A percentile compares a stretch with the other conserved stretches of the same genome.
Evolutionary conservation across 2,329 filamentous ascomycete genomes (phyloP).

Genomic region (Beauveria brongniartii): DNA sequence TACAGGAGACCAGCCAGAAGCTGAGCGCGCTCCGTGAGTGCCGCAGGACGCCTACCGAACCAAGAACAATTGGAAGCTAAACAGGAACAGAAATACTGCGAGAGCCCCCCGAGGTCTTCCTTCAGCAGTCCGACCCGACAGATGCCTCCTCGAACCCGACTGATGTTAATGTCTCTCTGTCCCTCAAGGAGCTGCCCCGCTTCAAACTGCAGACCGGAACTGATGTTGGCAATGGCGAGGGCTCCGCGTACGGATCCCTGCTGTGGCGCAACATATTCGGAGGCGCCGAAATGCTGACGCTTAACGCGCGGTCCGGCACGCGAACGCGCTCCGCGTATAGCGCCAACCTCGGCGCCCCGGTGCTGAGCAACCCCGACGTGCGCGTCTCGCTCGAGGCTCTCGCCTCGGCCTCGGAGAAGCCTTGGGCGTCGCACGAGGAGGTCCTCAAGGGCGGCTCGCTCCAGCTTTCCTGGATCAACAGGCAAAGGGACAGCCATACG

Average conservation of each 20-base stretch:
- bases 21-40: slow-evolving; percentile 71
- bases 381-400: slow-evolving; percentile 72
- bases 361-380: slow-evolving; percentile 77
- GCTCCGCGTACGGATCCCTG: slow-evolving; percentile 82
- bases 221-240: slow-evolving; percentile 87
- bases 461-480: slow-evolving; percentile 66
- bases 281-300: slow-evolving; percentile 79
- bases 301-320: slow-evolving; percentile 84
- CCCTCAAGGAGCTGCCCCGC: slow-evolving; percentile 72
- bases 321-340: slow-evolving; percentile 88
- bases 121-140: slow-evolving; percentile 65
- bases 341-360: slow-evolving; percentile 72
- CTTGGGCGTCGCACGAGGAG: slow-evolving; percentile 93
- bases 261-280: slow-evolving; percentile 89
- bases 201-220: slow-evolving; percentile 91
- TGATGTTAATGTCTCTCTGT: slow-evolving; percentile 77
- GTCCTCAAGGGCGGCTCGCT: slow-evolving; percentile 68
- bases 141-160: slow-evolving; percentile 63
- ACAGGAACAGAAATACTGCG: slow-evolving; percentile 68
- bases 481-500: slow-evolving; percentile 61
- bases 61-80: slow-evolving; percentile 14
- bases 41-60: background rate
- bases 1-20: slow-evolving; percentile 64
- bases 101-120: slow-evolving; percentile 69
- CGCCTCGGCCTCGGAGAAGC: slow-evolving; percentile 77